Evolutionary conservation across 148 eudicot genomes (phyloP).

Genomic region (Talinum fruticosum): DNA sequence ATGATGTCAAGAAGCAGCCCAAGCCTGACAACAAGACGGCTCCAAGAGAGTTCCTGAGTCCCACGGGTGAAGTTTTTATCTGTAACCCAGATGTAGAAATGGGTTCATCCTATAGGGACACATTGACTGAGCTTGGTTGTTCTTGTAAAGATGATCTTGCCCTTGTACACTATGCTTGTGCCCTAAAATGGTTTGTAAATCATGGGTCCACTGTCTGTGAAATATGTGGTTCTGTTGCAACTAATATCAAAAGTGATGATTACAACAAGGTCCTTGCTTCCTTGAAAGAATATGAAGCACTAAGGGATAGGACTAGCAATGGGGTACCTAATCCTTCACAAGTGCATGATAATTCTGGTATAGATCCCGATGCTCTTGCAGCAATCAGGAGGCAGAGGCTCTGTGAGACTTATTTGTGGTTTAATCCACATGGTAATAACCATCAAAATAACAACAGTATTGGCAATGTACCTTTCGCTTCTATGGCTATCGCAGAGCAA

Average conservation of each 20-base stretch:
- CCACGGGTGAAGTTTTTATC: constrained; percentile 75
- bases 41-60: constrained; percentile 61
- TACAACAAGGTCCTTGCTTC: constrained; percentile 58
- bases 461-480: constrained; percentile 37
- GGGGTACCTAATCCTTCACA: constrained; percentile 58
- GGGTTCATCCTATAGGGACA: constrained; percentile 51
- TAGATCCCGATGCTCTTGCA: constrained; percentile 94
- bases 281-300: constrained; percentile 72
- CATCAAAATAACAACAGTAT: constrained; percentile 36
- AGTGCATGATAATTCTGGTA: constrained; percentile 42
- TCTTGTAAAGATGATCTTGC: constrained; percentile 85
- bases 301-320: constrained; percentile 70
- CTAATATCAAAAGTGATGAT: constrained; percentile 56
- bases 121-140: constrained; percentile 78
- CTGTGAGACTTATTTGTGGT: constrained; percentile 83
- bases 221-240: constrained; percentile 69
- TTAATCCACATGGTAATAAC: constrained; percentile 42
- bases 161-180: constrained; percentile 90
- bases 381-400: constrained; percentile 86
- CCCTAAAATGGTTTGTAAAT: constrained; percentile 89
- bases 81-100: constrained; percentile 69
- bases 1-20: constrained; percentile 25
- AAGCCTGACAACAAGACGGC: constrained; percentile 34
- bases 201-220: constrained; percentile 87
- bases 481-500: constrained; percentile 55